These are phyloP conservation scores for Mikania micrantha DNA, from an alignment of 129 eudicot genomes.

Conservation along the genomic window DNA sequence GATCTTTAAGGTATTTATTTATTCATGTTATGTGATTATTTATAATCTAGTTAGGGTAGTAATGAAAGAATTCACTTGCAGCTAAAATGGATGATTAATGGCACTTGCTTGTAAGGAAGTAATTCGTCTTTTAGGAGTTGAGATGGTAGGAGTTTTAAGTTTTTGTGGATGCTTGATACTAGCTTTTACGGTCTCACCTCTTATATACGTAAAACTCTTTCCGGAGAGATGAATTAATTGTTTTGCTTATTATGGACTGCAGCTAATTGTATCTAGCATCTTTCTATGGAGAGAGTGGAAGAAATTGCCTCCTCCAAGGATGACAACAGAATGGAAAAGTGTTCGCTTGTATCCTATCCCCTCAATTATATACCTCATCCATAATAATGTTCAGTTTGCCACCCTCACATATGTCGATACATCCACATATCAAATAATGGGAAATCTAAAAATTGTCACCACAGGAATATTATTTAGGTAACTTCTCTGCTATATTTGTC, in stretches of 20 bases:
- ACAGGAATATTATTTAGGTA: conserved; percentile 73
- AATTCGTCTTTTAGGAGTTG: neutral
- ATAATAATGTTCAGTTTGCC: conserved; percentile 86
- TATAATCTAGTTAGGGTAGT: neutral
- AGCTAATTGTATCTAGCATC: conserved; percentile 69
- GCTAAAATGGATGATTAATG: neutral
- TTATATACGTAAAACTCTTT: neutral
- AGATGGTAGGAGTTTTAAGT: neutral
- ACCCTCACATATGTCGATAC: conserved; percentile 84
- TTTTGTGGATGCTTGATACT: conserved; percentile 5
- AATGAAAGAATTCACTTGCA: neutral
- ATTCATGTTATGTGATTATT: neutral
- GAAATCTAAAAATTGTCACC: conserved; percentile 77
- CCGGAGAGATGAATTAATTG: neutral
- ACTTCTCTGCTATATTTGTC: neutral
- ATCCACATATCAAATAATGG: conserved; percentile 82
- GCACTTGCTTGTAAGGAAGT: neutral
- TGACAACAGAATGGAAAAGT: conserved; percentile 77
- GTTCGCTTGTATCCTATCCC: conserved; percentile 78
- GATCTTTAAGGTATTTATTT: conserved; percentile 70
- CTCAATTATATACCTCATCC: conserved; percentile 79
- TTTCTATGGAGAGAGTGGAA: conserved; percentile 65
- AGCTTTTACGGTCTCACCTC: conserved; percentile 3
- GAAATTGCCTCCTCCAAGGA: conserved; percentile 59
- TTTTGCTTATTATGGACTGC: conserved; percentile 24